phyloP scores from a whole-genome alignment of 2,329 filamentous ascomycete genomes.

The Trichoderma hamatum region DNA sequence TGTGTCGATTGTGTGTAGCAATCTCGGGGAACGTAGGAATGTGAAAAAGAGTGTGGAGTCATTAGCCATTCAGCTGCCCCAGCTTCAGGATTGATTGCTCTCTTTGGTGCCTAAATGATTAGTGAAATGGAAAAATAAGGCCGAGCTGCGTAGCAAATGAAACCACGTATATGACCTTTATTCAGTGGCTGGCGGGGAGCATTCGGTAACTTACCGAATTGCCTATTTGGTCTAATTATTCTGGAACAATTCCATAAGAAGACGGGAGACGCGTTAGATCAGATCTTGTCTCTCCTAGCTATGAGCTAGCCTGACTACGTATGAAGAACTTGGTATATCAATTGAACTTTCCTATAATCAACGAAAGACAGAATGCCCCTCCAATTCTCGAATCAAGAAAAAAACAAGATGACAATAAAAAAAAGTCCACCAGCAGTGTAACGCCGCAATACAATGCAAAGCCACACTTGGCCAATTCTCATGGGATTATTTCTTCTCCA shows the following conservation, averaged over 20 bases:
- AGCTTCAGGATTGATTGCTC: not conserved
- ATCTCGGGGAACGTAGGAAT: not conserved
- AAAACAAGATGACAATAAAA: not conserved
- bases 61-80: not conserved
- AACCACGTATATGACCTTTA: not conserved
- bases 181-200: not conserved
- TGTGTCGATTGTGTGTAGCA: not conserved
- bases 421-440: not conserved
- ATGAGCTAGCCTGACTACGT: not conserved
- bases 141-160: not conserved
- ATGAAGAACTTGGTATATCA: not conserved
- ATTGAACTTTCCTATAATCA: not conserved
- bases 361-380: not conserved
- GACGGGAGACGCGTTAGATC: not conserved
- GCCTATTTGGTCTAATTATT: not conserved
- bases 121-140: not conserved
- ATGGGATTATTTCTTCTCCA: not conserved
- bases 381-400: not conserved
- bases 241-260: not conserved
- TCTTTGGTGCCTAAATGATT: not conserved
- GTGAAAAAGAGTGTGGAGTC: not conserved
- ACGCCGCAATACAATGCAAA: conserved; percentile 23
- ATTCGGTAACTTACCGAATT: not conserved
- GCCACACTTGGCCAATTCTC: not conserved
- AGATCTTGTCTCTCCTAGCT: not conserved